Percentiles rank a stretch among this genome's conserved stretches.
phyloP scores from a whole-genome alignment of 495 filamentous ascomycete species.

The Neurospora discreta region DNA sequence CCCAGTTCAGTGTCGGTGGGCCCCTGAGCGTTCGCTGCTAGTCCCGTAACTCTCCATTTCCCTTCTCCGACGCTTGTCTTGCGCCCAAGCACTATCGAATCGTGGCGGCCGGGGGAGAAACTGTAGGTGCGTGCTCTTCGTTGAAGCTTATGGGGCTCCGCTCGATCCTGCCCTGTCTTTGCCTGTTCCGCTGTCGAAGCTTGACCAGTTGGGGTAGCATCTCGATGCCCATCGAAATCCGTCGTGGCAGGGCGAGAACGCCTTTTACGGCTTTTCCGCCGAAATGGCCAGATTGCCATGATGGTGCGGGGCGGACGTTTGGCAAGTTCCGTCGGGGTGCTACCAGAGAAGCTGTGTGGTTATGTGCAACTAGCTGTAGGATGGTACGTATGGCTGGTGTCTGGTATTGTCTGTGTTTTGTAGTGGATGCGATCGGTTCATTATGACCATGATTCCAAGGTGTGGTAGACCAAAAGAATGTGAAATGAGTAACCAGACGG shows the following conservation, averaged over 20 bases:
- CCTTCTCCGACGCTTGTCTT: slow-evolving; percentile 14
- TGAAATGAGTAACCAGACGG: not conserved
- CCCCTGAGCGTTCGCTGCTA: slow-evolving; percentile 17
- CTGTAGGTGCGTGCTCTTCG: slow-evolving; percentile 39
- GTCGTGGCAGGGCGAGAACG: slow-evolving; percentile 28
- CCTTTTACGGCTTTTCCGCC: slow-evolving; percentile 49
- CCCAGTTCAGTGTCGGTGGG: slow-evolving; percentile 21
- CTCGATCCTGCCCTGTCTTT: slow-evolving; percentile 19
- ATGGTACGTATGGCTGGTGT: not conserved
- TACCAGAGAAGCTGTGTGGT: not conserved
- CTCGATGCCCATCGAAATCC: slow-evolving; percentile 19
- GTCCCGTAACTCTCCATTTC: slow-evolving; percentile 23
- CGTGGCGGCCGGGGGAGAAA: slow-evolving; percentile 41
- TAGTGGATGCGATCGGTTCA: slow-evolving; percentile 10
- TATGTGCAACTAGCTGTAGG: not conserved
- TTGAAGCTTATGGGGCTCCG: slow-evolving; percentile 36
- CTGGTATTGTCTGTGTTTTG: slow-evolving; percentile 1
- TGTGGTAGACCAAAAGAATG: not conserved
- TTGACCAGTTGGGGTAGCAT: slow-evolving; percentile 4
- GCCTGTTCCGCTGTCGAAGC: slow-evolving; percentile 10
- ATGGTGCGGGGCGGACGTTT: not conserved
- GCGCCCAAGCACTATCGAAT: slow-evolving; percentile 29
- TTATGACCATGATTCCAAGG: slow-evolving; percentile 10
- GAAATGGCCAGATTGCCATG: slow-evolving; percentile 74
- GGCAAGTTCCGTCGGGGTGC: not conserved